phyloP scores from a whole-genome alignment of 1,284 basidiomycete species.

The Xerocomus alliaceus region DNA sequence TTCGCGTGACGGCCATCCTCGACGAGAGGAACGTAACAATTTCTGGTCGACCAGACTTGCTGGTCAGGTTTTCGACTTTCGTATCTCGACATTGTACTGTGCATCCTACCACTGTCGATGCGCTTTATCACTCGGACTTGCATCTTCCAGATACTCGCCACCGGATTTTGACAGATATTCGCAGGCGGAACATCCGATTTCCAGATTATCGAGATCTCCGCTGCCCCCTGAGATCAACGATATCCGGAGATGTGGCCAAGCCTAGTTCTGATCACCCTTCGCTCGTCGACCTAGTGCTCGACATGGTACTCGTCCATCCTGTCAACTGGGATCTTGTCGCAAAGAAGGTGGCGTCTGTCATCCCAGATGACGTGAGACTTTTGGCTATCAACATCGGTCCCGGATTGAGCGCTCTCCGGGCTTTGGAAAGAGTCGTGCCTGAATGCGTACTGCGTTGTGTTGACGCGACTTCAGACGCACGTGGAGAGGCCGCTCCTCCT shows the following conservation, averaged over 20 bases:
- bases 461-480: constrained; percentile 38
- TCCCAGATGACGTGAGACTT: constrained; percentile 37
- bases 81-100: constrained; percentile 45
- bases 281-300: constrained; percentile 57
- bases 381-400: constrained; percentile 64
- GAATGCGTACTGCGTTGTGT: constrained; percentile 30
- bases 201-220: constrained; percentile 53
- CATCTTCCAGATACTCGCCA: constrained; percentile 44
- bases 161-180: constrained; percentile 54
- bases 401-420: constrained; percentile 52
- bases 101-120: constrained; percentile 52
- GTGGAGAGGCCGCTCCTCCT: not conserved
- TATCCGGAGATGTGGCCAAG: constrained; percentile 50
- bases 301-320: constrained; percentile 62
- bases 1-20: constrained; percentile 60
- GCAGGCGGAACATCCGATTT: constrained; percentile 53
- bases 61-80: constrained; percentile 50
- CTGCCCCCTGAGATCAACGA: constrained; percentile 56
- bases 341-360: constrained; percentile 36
- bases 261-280: constrained; percentile 34
- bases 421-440: constrained; percentile 47
- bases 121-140: constrained; percentile 61
- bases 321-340: constrained; percentile 61
- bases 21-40: constrained; percentile 57
- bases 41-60: constrained; percentile 60